A percentile compares a stretch with the other conserved stretches of the same genome.
Conservation (phyloP, 768 basidiomycete genomes). For the Lactifluus piperatus region DNA sequence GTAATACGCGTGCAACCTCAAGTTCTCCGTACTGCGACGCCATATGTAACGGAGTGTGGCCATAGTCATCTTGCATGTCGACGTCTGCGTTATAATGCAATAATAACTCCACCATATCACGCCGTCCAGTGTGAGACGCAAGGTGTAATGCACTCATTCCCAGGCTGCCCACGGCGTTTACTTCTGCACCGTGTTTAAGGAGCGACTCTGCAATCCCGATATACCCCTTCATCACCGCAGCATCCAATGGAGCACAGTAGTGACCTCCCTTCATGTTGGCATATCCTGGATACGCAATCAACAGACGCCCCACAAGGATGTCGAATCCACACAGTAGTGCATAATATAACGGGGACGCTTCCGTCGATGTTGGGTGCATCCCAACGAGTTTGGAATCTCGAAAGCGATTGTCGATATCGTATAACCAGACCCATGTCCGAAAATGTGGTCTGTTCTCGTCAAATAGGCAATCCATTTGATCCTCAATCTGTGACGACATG, state of each 20-base stretch:
- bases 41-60: not conserved
- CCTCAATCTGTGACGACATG: not conserved
- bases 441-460: not conserved
- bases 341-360: not conserved
- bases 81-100: not conserved
- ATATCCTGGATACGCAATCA: not conserved
- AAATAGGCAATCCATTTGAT: not conserved
- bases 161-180: rapidly evolving
- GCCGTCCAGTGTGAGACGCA: not conserved
- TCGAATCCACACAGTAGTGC: not conserved
- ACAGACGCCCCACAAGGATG: not conserved
- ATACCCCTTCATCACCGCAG: not conserved
- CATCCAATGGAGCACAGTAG: not conserved
- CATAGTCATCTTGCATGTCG: not conserved
- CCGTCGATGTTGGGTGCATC: not conserved
- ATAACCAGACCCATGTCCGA: conserved; percentile 1
- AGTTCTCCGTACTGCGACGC: not conserved
- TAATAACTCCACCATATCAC: not conserved
- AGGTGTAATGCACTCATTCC: not conserved
- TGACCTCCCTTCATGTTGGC: not conserved
- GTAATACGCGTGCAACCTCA: not conserved
- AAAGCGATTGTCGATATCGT: not conserved
- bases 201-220: not conserved
- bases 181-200: not conserved
- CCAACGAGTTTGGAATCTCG: not conserved